Evolutionary conservation across 495 filamentous ascomycete species (phyloP).

Genomic region (Penicillium ochrochloron): DNA sequence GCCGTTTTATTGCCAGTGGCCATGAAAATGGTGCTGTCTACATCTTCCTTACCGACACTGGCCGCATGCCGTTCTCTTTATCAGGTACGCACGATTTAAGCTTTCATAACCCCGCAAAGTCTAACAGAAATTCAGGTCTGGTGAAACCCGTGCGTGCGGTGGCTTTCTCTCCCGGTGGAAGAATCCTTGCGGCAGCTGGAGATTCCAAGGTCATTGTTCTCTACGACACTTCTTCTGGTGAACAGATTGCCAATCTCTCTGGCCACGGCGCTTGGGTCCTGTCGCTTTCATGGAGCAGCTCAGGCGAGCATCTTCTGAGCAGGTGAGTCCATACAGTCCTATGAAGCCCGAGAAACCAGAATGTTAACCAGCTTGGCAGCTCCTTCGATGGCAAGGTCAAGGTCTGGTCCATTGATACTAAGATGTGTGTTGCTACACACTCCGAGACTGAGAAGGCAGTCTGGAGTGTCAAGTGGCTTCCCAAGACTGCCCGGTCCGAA

Average conservation of each 20-base stretch:
- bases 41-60: slow-evolving; percentile 90
- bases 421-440: slow-evolving; percentile 88
- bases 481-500: slow-evolving; percentile 75
- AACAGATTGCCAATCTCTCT: slow-evolving; percentile 83
- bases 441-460: slow-evolving; percentile 84
- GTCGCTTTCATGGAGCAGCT: slow-evolving; percentile 87
- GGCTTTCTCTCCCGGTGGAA: slow-evolving; percentile 83
- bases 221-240: slow-evolving; percentile 89
- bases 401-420: slow-evolving; percentile 87
- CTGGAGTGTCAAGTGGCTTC: slow-evolving; percentile 89
- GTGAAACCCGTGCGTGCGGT: slow-evolving; percentile 82
- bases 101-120: neutral
- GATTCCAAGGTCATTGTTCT: slow-evolving; percentile 86
- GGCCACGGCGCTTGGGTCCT: slow-evolving; percentile 87
- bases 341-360: neutral
- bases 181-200: slow-evolving; percentile 87
- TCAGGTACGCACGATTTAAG: slow-evolving; percentile 61
- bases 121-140: slow-evolving; percentile 64
- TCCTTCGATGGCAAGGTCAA: slow-evolving; percentile 91
- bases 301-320: slow-evolving; percentile 90
- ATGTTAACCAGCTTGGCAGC: slow-evolving; percentile 39
- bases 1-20: slow-evolving; percentile 83
- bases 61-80: slow-evolving; percentile 82
- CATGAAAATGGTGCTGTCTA: slow-evolving; percentile 95
- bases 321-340: slow-evolving; percentile 56